Evolutionary conservation across 371 early-diverging fungal species (phyloP), one percentile per base, ranked within the genome.

Genomic region (Rhizoclosmatium hyalinum): DNA sequence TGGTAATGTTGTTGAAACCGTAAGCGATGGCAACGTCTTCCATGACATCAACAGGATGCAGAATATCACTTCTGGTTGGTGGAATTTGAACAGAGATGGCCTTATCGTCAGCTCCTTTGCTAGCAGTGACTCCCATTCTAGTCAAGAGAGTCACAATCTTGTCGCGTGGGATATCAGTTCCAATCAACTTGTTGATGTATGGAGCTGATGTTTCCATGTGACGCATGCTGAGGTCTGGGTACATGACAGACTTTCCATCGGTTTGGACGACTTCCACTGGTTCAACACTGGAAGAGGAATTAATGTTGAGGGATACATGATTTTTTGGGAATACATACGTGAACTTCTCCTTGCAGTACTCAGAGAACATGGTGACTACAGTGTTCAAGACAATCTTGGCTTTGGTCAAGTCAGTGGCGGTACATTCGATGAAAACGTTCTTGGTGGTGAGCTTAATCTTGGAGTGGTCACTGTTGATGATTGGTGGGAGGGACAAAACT

Each of bases 21-120:
- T 95, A 98, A n/a, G 98, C 94, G 73, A 99, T 94, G n/a, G 98
- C 98, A 45, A 98, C 94, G 84, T 99, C 99, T 87, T 99, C 99
- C 91, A 98, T 95, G 65, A 99, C 89, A 88, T 99, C 99, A 82
- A 96, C 95, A 68, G 94, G 92, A 76, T 99, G 99, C 72, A 99
- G 87, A 64, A 99, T 92, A 83, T 99, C 99, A 80, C 93, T 91
- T 67, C 99, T 92, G 54, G 98, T 96, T 14, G 92, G 91, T 46
- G 98, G 97, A 2, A 98, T 90, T 46, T 86, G 84, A n/a, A 83
- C 81, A 39, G 97, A 76, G 50, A 89, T 83, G 43, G 90, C 88
- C 67, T 91, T 89, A 56, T 86, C 76, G 68, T 81, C 86, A n/a
- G 84, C 66, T n/a, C 80, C 84, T 77, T 80, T 77, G 24, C 78